These are phyloP conservation scores for Cymbopogon citratus DNA, from an alignment of 176 grass and related monocot species.

Conservation along the genomic window DNA sequence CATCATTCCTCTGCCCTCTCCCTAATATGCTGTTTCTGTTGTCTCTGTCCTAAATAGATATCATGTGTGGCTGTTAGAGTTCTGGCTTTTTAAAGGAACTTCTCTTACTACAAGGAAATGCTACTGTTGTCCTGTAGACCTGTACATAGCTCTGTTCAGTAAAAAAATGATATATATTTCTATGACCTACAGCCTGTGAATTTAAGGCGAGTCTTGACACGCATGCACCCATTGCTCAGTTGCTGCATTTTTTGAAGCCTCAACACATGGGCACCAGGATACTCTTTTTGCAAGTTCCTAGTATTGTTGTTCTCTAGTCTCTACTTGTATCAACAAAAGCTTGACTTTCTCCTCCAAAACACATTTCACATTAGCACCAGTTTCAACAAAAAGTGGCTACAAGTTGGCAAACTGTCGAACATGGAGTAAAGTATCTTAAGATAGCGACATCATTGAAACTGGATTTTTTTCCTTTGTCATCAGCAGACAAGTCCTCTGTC, in stretches of 20 bases:
- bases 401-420: neutral
- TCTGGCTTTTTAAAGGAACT: neutral
- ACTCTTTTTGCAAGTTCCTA: neutral
- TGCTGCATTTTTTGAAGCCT: neutral
- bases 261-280: neutral
- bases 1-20: neutral
- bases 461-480: conserved; percentile 5
- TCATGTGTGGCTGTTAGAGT: neutral
- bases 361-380: neutral
- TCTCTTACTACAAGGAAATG: neutral
- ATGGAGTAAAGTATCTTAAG: neutral
- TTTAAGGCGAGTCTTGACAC: neutral
- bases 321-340: neutral
- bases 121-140: neutral
- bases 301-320: neutral
- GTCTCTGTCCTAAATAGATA: neutral
- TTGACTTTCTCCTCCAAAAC: neutral
- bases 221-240: neutral
- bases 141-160: neutral
- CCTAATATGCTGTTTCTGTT: neutral
- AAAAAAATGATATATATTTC: neutral
- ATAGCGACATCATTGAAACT: neutral
- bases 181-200: neutral
- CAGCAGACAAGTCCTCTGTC: neutral
- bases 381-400: neutral